Evolutionary conservation across 345 rosid genomes (phyloP).

Genomic region (Tarenaya hassleriana): DNA sequence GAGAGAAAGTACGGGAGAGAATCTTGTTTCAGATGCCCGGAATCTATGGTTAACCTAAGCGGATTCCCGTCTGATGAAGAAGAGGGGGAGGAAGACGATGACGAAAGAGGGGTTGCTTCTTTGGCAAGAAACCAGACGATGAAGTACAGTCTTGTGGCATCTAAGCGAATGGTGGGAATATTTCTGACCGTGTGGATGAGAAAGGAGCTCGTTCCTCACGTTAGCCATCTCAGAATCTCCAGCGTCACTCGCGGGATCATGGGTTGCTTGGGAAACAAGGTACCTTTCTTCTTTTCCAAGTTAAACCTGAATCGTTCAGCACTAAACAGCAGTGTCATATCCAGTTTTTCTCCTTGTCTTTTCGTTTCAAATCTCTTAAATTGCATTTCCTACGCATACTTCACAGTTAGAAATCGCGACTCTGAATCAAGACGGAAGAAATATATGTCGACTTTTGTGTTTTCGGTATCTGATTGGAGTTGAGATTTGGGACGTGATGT

Average conservation of each 20-base stretch:
- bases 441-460: neutral
- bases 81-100: constrained; percentile 42
- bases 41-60: constrained; percentile 38
- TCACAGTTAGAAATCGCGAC: too few species aligned
- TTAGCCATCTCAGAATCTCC: constrained; percentile 71
- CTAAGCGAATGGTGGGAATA: constrained; percentile 97
- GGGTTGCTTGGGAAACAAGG: constrained; percentile 96
- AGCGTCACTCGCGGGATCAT: constrained; percentile 73
- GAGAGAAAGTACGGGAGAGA: constrained; percentile 59
- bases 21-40: constrained; percentile 64
- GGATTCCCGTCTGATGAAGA: constrained; percentile 63
- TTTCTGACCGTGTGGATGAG: constrained; percentile 85
- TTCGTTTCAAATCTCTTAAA: too few species aligned
- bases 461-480: neutral
- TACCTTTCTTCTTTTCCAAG: too few species aligned
- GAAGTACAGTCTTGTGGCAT: constrained; percentile 71
- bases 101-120: constrained; percentile 29
- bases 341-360: too few species aligned
- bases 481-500: constrained; percentile 4
- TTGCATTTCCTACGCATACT: too few species aligned
- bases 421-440: too few species aligned
- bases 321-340: too few species aligned
- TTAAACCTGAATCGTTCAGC: too few species aligned
- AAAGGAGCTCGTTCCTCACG: constrained; percentile 70
- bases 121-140: constrained; percentile 31